Base-by-base conservation (phyloP, 768 basidiomycete species). In the Pleurotus eryngii region DNA sequence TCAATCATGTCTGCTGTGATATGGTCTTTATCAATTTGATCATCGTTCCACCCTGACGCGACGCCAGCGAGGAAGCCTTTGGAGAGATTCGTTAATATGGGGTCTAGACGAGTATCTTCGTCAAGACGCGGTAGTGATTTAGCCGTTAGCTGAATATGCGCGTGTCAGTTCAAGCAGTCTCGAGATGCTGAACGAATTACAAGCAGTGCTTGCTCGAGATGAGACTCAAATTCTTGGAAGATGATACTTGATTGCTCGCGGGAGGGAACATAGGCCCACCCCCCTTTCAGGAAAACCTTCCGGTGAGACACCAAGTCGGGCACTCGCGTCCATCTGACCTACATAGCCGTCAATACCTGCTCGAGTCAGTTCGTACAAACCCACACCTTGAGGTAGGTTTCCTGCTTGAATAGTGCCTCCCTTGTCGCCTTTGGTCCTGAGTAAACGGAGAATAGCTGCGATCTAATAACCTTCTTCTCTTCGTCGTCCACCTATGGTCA, bases 311-410 rank as follows among this genome's bases (percentile, higher is more conserved):
- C 89, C 1, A 99, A 81, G 70, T 97, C 94, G 4, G 93, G 92
- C 2, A 98, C 95, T 60, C 88, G 86, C 11, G 89, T 95, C 97
- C 97, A 99, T 69, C 82, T 87, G n/a, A 98, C 95, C 95, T 97
- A 18, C 37, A 35, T 35, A 11, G 3, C 11, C 30, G 30, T 35
- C 30, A 35, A 35, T 2, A 35, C 30, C 8, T 35, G 9, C 11
- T 35, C 30, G 2, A 35, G 3, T 35, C 11, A 9, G 30, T 11
- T 30, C 30, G 30, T 35, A 11, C 63, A 30, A 18, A 7, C 55
- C 66, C 7, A 9, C 59, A 90, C 95, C 77, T 96, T 97, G 76
- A 85, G 88, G 74, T 85, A 96, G 43, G 71, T 83, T 63, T 90
- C 87, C 17, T 65, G 59, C 24, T 73, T 70, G 58, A 83, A 81